phyloP scores from a whole-genome alignment of 208 protist species.

The Sergeia podlipaevii region DNA sequence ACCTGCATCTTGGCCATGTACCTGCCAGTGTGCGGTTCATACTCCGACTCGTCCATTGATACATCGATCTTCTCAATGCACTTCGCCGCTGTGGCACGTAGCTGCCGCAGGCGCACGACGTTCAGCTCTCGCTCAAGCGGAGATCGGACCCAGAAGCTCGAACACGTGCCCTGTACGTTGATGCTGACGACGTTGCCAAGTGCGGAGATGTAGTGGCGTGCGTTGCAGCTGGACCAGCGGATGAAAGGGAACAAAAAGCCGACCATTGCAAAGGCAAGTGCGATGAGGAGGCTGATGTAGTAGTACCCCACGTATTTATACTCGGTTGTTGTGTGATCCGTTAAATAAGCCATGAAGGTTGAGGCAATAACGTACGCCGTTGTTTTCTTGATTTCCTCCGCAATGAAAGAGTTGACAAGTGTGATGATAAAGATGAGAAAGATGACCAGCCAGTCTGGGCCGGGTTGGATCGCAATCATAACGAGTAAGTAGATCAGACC shows the following conservation, averaged over 20 bases:
- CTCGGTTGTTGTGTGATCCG: constrained; percentile 38
- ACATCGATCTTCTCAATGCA: constrained; percentile 60
- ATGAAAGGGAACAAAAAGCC: constrained; percentile 86
- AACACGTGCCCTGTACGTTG: constrained; percentile 74
- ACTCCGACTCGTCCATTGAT: constrained; percentile 66
- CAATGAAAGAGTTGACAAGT: constrained; percentile 72
- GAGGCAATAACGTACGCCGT: constrained; percentile 76
- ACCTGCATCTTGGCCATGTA: constrained; percentile 55
- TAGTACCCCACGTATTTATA: constrained; percentile 68
- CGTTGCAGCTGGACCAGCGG: constrained; percentile 81
- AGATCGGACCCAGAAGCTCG: constrained; percentile 76
- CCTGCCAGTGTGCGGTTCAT: constrained; percentile 78
- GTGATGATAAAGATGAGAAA: constrained; percentile 78
- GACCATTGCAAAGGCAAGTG: constrained; percentile 63
- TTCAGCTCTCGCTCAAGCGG: constrained; percentile 85
- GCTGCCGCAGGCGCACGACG: constrained; percentile 78
- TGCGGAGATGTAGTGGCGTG: constrained; percentile 69
- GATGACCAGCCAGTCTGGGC: constrained; percentile 57
- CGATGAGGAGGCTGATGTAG: constrained; percentile 69
- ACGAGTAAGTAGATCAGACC: constrained; percentile 65
- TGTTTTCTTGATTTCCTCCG: constrained; percentile 88
- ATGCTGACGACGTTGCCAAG: constrained; percentile 85
- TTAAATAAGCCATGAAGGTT: constrained; percentile 80
- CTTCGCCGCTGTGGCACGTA: constrained; percentile 66
- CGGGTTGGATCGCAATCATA: constrained; percentile 51